Evolutionary conservation across 495 filamentous ascomycete genomes (phyloP).

Genomic region (Daldinia grandis): DNA sequence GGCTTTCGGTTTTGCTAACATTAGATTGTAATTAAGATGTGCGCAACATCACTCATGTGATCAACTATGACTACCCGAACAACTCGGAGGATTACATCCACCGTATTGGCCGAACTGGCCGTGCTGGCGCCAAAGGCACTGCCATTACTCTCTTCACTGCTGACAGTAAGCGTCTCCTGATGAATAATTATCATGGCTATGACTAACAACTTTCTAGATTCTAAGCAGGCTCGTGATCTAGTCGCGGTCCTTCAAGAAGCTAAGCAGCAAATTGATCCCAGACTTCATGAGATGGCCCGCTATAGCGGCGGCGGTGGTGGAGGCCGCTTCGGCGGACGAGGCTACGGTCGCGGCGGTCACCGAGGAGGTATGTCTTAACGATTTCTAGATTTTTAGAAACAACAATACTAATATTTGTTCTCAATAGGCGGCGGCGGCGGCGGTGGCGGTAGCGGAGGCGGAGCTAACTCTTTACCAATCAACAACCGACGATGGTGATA

Average conservation of each 20-base stretch:
- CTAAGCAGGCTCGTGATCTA: slow-evolving; percentile 97
- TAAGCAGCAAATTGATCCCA: slow-evolving; percentile 97
- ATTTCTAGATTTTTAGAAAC: background rate
- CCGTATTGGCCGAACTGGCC: slow-evolving; percentile 96
- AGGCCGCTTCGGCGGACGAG: slow-evolving; percentile 65
- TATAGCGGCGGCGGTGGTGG: slow-evolving; percentile 88
- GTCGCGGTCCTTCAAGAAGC: slow-evolving; percentile 91
- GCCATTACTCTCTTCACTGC: slow-evolving; percentile 98
- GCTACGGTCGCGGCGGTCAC: slow-evolving; percentile 70
- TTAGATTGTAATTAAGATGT: slow-evolving; percentile 82
- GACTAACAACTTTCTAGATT: slow-evolving; percentile 67
- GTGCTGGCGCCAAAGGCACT: slow-evolving; percentile 90
- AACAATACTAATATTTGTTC: slow-evolving; percentile 20
- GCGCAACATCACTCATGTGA: slow-evolving; percentile 99
- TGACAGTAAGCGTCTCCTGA: slow-evolving; percentile 77
- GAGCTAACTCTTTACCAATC: slow-evolving; percentile 57
- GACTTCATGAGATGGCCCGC: slow-evolving; percentile 93
- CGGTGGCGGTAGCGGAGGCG: slow-evolving; percentile 49
- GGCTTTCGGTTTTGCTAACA: slow-evolving; percentile 77
- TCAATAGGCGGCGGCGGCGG: slow-evolving; percentile 44
- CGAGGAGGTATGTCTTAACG: slow-evolving; percentile 61
- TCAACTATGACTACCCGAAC: slow-evolving; percentile 99
- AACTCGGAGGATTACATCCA: slow-evolving; percentile 99
- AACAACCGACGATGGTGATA: slow-evolving; percentile 59
- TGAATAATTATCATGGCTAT: background rate